Base-by-base conservation (phyloP, 768 basidiomycete species). In the Leccinum broughii region DNA sequence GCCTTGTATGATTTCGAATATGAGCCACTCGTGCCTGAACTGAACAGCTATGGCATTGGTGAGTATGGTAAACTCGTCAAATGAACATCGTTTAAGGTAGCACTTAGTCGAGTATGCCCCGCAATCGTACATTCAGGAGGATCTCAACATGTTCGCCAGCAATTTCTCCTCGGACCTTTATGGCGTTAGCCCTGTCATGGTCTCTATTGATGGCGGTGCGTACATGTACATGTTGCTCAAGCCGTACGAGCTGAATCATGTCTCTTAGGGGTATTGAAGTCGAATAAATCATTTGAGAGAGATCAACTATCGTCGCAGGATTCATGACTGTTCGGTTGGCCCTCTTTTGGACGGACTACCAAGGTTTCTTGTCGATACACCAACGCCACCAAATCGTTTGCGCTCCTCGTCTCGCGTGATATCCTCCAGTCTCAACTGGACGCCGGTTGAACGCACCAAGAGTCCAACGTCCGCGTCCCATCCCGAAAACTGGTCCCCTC, bases 11-110 rank as follows among this genome's bases (percentile, higher is more conserved):
- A 81, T n/a, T 67, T 82, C 7, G 20, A 66, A 8, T 87, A 87
- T 59, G 73, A 77, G 0, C 85, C 85, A 0, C 20, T 66, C 2
- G 71, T 76, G 2, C 75, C 79, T 0, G 61, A 67, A 17, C 71
- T 65, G 48, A 90, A 88, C 67, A 82, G 78, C 41, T 80, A 83
- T 54, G 88, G 85, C 32, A 77, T 89, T 76, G 66, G 74, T 75
- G 55, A 56, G 73, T 65, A 26, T n/a, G 34, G 8, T 35, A 8
- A 6, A 51, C 3, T 48, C 24, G 10, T 62, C 55, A 15, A 58
- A 62, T 32, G 37, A 51, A 17, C 20, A 20, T 41, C 11, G 41
- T 24, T 34, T 68, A 50, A 71, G 6, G 71, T 70, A 53, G 68
- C 46, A 14, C 34, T 56, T 57, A 82, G 83, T 80, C 62, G 83